Conservation (phyloP, 208 protist species). For the Trypanosoma platydactyli region DNA sequence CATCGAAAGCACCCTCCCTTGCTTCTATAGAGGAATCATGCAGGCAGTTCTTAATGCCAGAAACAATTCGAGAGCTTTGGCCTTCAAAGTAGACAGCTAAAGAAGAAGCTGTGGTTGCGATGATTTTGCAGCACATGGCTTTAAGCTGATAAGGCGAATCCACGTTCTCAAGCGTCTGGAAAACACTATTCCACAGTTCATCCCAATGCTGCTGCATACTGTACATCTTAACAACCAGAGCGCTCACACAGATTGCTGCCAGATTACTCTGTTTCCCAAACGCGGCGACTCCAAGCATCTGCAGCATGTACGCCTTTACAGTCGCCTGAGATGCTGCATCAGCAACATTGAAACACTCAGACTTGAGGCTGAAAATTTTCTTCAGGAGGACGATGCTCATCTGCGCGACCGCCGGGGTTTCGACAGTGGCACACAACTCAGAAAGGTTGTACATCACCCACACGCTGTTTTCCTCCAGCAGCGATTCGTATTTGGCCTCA, state of each 20-base stretch:
- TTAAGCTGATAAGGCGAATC: slow-evolving; percentile 50
- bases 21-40: slow-evolving; percentile 32
- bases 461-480: slow-evolving; percentile 38
- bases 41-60: slow-evolving; percentile 63
- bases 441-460: slow-evolving; percentile 68
- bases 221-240: slow-evolving; percentile 64
- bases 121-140: slow-evolving; percentile 79
- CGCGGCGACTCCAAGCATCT: slow-evolving; percentile 57
- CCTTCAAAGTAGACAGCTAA: slow-evolving; percentile 58
- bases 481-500: slow-evolving; percentile 68
- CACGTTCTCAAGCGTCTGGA: slow-evolving; percentile 51
- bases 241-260: slow-evolving; percentile 76
- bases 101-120: slow-evolving; percentile 46
- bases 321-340: slow-evolving; percentile 46
- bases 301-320: slow-evolving; percentile 55
- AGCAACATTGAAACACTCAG: slow-evolving; percentile 46
- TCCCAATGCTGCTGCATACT: slow-evolving; percentile 64
- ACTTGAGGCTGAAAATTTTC: slow-evolving; percentile 66
- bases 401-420: slow-evolving; percentile 39
- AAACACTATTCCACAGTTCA: slow-evolving; percentile 75
- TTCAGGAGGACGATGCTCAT: slow-evolving; percentile 74
- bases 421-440: slow-evolving; percentile 48
- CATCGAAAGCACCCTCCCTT: slow-evolving; percentile 61
- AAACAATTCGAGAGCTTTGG: slow-evolving; percentile 39
- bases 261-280: slow-evolving; percentile 51